Percentiles rank a stretch among this genome's conserved stretches.
These are phyloP conservation scores for Cytospora mali DNA, from an alignment of 2,329 filamentous ascomycete species.

Conservation along the genomic window DNA sequence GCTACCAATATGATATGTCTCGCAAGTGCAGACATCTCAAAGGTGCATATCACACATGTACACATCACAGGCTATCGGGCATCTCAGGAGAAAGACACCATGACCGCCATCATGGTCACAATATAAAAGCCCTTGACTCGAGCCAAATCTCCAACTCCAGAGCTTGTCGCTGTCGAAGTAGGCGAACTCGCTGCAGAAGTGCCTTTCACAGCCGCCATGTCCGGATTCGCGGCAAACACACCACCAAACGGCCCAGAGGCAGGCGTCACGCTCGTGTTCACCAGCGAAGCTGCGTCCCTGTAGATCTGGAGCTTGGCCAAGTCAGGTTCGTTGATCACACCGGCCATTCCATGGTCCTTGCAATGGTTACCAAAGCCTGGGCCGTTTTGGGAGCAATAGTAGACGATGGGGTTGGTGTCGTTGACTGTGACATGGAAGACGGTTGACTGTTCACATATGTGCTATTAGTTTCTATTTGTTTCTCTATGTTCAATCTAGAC, in stretches of 20 bases:
- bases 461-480: not conserved
- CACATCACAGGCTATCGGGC: no score
- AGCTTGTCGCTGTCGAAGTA: not conserved
- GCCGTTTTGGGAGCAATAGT: conserved; percentile 48
- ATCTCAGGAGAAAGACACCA: not conserved
- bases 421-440: conserved; percentile 48
- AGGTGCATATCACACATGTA: no score
- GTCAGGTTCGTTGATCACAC: conserved; percentile 45
- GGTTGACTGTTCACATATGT: conserved; percentile 30
- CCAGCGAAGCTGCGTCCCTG: conserved; percentile 31
- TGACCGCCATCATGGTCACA: not conserved
- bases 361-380: conserved; percentile 39
- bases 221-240: conserved; percentile 19
- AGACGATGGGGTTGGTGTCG: conserved; percentile 46
- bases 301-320: conserved; percentile 24
- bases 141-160: not conserved
- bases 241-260: conserved; percentile 15
- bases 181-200: conserved; percentile 6
- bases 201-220: conserved; percentile 9
- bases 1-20: no score
- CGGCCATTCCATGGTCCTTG: conserved; percentile 46
- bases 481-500: not conserved
- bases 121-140: not conserved
- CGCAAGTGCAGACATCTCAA: no score
- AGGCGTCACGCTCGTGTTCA: conserved; percentile 7